phyloP scores from a whole-genome alignment of 352 stramenopile species.

The Globisporangium ultimum region DNA sequence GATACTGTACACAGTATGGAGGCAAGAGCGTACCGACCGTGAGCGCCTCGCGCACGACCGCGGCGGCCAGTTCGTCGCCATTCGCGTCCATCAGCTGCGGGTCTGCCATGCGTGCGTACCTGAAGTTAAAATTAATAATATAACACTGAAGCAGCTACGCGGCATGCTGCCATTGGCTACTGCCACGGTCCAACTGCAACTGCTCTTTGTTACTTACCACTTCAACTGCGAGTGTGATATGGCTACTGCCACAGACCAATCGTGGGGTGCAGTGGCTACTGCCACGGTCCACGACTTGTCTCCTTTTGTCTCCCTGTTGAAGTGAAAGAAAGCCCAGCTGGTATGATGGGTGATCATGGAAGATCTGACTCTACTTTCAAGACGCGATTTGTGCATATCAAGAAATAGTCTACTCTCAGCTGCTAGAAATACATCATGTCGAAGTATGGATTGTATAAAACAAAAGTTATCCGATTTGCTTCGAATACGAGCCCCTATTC shows the following conservation, averaged over 20 bases:
- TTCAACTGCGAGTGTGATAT: too few species aligned
- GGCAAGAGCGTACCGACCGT: constrained; percentile 15
- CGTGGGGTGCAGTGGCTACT: background rate
- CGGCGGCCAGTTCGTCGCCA: constrained; percentile 13
- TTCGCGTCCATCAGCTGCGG: constrained; percentile 7
- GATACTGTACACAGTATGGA: background rate
- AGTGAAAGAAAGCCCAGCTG: background rate
- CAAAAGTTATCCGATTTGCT: background rate
- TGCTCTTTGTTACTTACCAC: too few species aligned
- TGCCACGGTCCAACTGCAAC: background rate
- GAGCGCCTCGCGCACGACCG: constrained; percentile 23
- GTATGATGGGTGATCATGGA: too few species aligned
- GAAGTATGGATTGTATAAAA: too few species aligned
- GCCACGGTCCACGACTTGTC: background rate
- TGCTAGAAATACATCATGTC: too few species aligned
- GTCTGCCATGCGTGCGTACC: background rate
- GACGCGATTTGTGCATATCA: too few species aligned
- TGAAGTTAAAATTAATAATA: too few species aligned
- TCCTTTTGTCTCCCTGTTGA: background rate
- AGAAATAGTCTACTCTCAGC: too few species aligned
- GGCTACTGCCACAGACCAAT: too few species aligned
- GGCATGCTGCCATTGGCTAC: background rate
- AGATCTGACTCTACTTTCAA: too few species aligned
- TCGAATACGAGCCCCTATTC: constrained; percentile 4
- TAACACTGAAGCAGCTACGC: background rate